Conservation (phyloP, 2,329 filamentous ascomycete species). For the Sordariomycetes sp. region DNA sequence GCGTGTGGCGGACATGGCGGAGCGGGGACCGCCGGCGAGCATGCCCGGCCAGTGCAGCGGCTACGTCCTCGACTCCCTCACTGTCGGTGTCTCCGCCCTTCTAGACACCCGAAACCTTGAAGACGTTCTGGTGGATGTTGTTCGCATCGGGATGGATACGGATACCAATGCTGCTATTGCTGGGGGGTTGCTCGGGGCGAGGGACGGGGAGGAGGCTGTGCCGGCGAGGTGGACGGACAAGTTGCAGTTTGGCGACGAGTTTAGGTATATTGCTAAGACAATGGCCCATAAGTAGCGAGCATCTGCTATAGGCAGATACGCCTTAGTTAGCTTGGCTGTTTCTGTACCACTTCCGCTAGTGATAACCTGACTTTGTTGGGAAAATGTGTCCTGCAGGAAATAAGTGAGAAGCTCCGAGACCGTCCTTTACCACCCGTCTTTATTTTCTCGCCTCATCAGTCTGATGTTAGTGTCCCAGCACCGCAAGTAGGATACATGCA, state of each 20-base stretch:
- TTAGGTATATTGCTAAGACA: constrained; percentile 8
- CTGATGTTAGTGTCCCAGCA: too few species aligned
- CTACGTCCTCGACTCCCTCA: constrained; percentile 28
- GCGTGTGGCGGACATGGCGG: constrained; percentile 14
- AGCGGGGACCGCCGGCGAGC: constrained; percentile 12
- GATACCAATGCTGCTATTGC: constrained; percentile 33
- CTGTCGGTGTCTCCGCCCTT: constrained; percentile 23
- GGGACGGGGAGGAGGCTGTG: constrained; percentile 26
- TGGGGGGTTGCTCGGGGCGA: constrained; percentile 27
- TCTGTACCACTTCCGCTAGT: too few species aligned
- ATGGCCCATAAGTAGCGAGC: neutral
- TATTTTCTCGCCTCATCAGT: too few species aligned
- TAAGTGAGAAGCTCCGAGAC: too few species aligned
- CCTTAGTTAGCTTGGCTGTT: too few species aligned
- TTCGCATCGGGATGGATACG: constrained; percentile 28
- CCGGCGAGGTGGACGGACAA: constrained; percentile 21
- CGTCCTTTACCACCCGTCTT: too few species aligned
- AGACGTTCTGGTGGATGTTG: constrained; percentile 29
- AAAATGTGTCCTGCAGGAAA: too few species aligned
- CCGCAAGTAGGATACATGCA: too few species aligned
- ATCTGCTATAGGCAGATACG: too few species aligned
- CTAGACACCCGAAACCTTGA: constrained; percentile 23
- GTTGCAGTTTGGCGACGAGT: constrained; percentile 25
- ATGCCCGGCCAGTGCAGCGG: constrained; percentile 19
- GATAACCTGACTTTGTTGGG: too few species aligned